These are phyloP conservation scores for Erysimum cheiranthoides DNA, from an alignment of 345 rosid genomes.

Conservation along the genomic window DNA sequence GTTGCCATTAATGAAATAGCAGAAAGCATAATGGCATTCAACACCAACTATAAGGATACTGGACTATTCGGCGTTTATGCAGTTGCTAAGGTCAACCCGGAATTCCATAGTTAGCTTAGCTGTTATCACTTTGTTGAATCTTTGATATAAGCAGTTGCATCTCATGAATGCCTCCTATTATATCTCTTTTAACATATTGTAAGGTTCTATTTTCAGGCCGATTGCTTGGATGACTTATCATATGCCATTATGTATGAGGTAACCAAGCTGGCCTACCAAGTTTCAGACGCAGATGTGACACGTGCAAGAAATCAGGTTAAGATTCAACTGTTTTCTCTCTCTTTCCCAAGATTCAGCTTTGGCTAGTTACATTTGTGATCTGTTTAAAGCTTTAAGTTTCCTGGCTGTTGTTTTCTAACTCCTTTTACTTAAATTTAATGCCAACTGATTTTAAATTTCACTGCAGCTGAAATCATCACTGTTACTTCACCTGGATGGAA, in stretches of 20 bases:
- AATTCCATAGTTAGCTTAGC: slow-evolving; percentile 1
- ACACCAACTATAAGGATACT: slow-evolving; percentile 98
- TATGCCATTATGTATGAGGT: slow-evolving; percentile 95
- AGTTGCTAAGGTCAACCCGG: slow-evolving; percentile 79
- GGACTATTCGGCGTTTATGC: slow-evolving; percentile 98
- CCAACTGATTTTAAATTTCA: slow-evolving; percentile 19
- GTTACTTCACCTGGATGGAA: slow-evolving; percentile 95
- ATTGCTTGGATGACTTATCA: slow-evolving; percentile 89
- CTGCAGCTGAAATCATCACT: slow-evolving; percentile 90
- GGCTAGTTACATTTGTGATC: not conserved
- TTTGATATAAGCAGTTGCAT: not conserved
- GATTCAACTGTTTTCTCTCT: not conserved
- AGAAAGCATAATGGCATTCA: slow-evolving; percentile 97
- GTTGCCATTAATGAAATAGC: slow-evolving; percentile 88
- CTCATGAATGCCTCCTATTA: not conserved
- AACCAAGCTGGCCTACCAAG: slow-evolving; percentile 82
- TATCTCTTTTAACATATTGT: slow-evolving; percentile 6
- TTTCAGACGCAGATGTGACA: slow-evolving; percentile 92
- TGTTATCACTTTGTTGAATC: not conserved
- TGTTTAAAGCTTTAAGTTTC: not conserved
- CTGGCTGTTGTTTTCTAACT: not conserved
- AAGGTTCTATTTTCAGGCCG: slow-evolving; percentile 28
- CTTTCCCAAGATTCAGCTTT: not conserved
- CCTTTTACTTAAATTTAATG: not conserved
- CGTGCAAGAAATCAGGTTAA: slow-evolving; percentile 98